A percentile compares a stretch with the other conserved stretches of the same genome.
phyloP scores from a whole-genome alignment of 2,329 filamentous ascomycete species.

The Fusarium heterosporum region DNA sequence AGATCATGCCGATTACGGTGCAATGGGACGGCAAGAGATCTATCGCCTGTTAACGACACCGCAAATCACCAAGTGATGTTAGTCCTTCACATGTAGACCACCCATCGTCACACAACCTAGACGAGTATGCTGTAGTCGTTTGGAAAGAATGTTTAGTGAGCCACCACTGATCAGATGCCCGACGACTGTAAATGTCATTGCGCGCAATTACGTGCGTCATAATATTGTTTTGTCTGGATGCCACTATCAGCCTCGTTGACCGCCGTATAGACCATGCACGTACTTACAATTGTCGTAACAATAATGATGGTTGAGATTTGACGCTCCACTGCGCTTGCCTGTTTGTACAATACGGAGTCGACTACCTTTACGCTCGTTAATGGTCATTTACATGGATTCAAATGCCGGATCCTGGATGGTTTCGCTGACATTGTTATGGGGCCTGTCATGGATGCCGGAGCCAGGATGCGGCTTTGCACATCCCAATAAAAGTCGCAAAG shows the following conservation, averaged over 20 bases:
- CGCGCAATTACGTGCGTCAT: slow-evolving; percentile 6
- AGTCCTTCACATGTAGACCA: slow-evolving; percentile 19
- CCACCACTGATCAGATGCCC: not conserved
- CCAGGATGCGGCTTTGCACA: slow-evolving; percentile 31
- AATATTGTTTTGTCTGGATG: slow-evolving; percentile 13
- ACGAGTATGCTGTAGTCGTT: slow-evolving; percentile 27
- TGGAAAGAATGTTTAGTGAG: slow-evolving; percentile 1
- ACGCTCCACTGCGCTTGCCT: slow-evolving; percentile 26
- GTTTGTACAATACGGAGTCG: too few relatives aligned
- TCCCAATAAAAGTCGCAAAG: slow-evolving; percentile 35
- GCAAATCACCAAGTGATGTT: slow-evolving; percentile 1
- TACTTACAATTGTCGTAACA: not conserved
- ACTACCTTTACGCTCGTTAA: slow-evolving; percentile 9
- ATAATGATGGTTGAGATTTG: slow-evolving; percentile 18
- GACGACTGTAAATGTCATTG: slow-evolving; percentile 18
- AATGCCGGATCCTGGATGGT: slow-evolving; percentile 11
- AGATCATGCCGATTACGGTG: not conserved
- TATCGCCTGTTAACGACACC: not conserved
- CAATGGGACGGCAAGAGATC: not conserved
- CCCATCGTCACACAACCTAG: slow-evolving; percentile 20
- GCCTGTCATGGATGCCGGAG: slow-evolving; percentile 20
- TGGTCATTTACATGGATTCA: slow-evolving; percentile 10
- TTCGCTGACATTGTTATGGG: slow-evolving; percentile 17
- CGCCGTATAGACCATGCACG: not conserved
- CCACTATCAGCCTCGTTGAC: slow-evolving; percentile 13